These are phyloP conservation scores for Rhizopogon vesiculosus DNA, from an alignment of 768 basidiomycete genomes.

Conservation along the genomic window DNA sequence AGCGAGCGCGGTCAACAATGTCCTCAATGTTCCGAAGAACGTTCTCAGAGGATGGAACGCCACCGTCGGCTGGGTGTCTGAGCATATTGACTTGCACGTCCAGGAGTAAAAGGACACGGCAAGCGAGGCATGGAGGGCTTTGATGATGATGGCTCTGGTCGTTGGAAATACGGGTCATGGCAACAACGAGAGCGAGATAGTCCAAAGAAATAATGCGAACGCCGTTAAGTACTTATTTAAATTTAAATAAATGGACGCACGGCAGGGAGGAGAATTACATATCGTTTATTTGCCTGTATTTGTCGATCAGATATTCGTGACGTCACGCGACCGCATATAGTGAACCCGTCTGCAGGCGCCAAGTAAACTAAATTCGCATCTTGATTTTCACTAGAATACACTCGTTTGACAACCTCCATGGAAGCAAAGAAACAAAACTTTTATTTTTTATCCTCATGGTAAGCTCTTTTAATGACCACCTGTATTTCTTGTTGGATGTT, in stretches of 20 bases:
- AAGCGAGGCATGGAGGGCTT: constrained; percentile 11
- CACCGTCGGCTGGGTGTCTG: constrained; percentile 41
- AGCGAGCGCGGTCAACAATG: constrained; percentile 48
- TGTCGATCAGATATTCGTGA: constrained; percentile 14
- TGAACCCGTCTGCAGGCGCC: too few species aligned
- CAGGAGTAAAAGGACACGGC: constrained; percentile 53
- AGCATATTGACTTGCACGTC: constrained; percentile 54
- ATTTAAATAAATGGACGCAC: constrained; percentile 1
- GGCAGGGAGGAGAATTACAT: neutral
- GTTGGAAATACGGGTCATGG: constrained; percentile 13
- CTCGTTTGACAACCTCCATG: too few species aligned
- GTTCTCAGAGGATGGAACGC: constrained; percentile 42
- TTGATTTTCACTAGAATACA: too few species aligned
- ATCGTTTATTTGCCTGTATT: constrained; percentile 9
- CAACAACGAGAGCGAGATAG: neutral
- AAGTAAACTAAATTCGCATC: too few species aligned
- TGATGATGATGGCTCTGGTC: constrained; percentile 15
- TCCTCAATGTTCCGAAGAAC: constrained; percentile 44
- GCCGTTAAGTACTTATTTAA: neutral
- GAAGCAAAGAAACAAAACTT: too few species aligned
- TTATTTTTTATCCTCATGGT: too few species aligned
- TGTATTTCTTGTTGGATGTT: neutral
- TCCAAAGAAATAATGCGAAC: neutral
- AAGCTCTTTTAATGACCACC: neutral
- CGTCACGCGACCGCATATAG: constrained; percentile 12